A percentile compares a stretch with the other conserved stretches of the same genome.
These are phyloP conservation scores for Claviceps africana DNA, from an alignment of 2,329 filamentous ascomycete species.

Conservation along the genomic window DNA sequence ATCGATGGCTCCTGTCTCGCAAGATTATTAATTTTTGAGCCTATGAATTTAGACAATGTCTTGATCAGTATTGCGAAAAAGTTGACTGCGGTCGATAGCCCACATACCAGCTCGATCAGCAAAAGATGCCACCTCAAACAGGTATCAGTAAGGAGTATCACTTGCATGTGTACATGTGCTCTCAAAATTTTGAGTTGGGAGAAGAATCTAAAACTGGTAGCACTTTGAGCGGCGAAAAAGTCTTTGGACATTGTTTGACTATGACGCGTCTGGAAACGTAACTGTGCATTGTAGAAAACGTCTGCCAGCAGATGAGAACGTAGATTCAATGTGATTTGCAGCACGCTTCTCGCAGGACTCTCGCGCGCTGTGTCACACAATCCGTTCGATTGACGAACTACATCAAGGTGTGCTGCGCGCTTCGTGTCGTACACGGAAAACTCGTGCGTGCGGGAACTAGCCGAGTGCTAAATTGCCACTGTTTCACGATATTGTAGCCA, in stretches of 20 bases:
- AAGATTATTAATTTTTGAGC: neutral
- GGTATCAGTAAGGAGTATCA: too few relatives aligned
- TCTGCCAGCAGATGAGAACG: neutral
- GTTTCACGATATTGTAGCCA: slow-evolving; percentile 14
- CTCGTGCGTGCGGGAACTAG: slow-evolving; percentile 7
- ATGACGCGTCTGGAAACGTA: neutral
- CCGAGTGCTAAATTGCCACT: slow-evolving; percentile 12
- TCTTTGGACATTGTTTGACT: neutral
- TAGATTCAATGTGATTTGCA: neutral
- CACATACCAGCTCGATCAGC: too few relatives aligned
- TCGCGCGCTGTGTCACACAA: neutral
- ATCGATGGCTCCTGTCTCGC: neutral
- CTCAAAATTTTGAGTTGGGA: too few relatives aligned
- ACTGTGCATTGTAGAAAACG: neutral
- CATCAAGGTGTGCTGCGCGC: neutral
- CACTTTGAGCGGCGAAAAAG: too few relatives aligned
- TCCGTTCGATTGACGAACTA: neutral
- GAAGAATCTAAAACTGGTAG: too few relatives aligned
- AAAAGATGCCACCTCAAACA: too few relatives aligned
- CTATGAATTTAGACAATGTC: neutral
- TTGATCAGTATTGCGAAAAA: neutral
- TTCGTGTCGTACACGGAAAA: neutral
- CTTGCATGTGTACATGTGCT: too few relatives aligned
- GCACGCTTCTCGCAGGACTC: neutral
- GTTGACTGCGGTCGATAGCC: too few relatives aligned